Conservation (phyloP, 805 yeast genomes). For the Cyberlindnera mississippiensis region DNA sequence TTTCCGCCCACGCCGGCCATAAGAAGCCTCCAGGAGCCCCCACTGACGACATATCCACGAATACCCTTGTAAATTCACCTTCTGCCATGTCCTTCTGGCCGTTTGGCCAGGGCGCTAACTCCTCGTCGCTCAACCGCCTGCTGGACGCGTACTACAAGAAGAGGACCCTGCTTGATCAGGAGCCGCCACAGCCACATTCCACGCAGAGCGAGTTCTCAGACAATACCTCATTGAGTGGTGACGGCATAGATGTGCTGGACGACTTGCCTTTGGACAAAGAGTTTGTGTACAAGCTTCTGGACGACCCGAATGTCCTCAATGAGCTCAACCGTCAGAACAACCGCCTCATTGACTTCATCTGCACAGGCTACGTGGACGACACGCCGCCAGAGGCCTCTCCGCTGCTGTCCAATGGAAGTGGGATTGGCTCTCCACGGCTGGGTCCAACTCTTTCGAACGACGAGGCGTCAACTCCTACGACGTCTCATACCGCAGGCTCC, state of each 20-base stretch:
- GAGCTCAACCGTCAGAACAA: slow-evolving; percentile 37
- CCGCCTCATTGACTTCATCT: slow-evolving; percentile 47
- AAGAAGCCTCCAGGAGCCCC: too few species aligned
- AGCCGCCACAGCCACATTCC: slow-evolving; percentile 8
- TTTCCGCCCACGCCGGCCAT: too few species aligned
- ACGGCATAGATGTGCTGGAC: slow-evolving; percentile 7
- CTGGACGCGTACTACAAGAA: slow-evolving; percentile 37
- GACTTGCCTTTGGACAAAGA: slow-evolving; percentile 20
- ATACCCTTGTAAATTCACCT: too few species aligned
- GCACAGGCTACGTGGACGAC: slow-evolving; percentile 38
- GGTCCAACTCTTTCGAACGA: neutral
- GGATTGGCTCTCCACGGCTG: neutral
- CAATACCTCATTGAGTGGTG: slow-evolving; percentile 5
- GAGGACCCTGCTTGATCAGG: slow-evolving; percentile 12
- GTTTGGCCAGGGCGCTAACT: slow-evolving; percentile 35
- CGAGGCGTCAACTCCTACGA: slow-evolving; percentile 2
- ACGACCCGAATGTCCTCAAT: slow-evolving; percentile 36
- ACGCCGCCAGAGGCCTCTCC: slow-evolving; percentile 3
- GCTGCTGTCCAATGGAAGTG: slow-evolving; percentile 2
- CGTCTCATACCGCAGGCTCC: neutral
- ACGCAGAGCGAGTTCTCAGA: slow-evolving; percentile 4
- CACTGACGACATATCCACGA: too few species aligned
- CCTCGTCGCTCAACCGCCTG: slow-evolving; percentile 34
- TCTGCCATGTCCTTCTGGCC: slow-evolving; percentile 41
- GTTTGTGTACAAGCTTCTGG: slow-evolving; percentile 35